Percentiles rank a stretch among this genome's conserved stretches.
Conservation (phyloP, 805 yeast species). For the Cyberlindnera maritima region DNA sequence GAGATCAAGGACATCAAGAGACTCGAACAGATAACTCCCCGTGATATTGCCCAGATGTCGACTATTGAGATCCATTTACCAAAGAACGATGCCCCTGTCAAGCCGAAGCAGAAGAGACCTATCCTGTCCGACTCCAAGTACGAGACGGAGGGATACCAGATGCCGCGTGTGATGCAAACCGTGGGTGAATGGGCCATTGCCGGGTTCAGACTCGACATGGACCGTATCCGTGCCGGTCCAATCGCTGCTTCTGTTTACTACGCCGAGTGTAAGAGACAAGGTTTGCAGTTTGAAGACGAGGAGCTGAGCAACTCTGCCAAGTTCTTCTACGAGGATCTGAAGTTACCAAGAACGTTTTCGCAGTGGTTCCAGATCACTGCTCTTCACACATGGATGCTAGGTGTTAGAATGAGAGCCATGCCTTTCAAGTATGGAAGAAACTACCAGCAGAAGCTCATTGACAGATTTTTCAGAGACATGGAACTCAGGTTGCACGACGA, state of each 20-base stretch:
- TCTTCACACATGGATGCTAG: slow-evolving; percentile 89
- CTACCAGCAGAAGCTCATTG: slow-evolving; percentile 90
- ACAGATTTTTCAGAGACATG: slow-evolving; percentile 85
- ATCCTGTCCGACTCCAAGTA: slow-evolving; percentile 36
- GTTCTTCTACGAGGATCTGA: slow-evolving; percentile 83
- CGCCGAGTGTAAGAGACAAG: slow-evolving; percentile 84
- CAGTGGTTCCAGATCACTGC: slow-evolving; percentile 95
- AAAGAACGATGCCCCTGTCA: slow-evolving; percentile 32
- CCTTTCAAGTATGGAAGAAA: slow-evolving; percentile 85
- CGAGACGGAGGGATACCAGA: slow-evolving; percentile 35
- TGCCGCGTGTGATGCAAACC: slow-evolving; percentile 50
- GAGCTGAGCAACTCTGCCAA: slow-evolving; percentile 68
- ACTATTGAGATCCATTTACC: slow-evolving; percentile 24
- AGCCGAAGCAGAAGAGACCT: slow-evolving; percentile 32
- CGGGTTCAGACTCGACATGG: slow-evolving; percentile 79
- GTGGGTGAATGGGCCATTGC: slow-evolving; percentile 66
- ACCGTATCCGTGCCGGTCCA: slow-evolving; percentile 87
- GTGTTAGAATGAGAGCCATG: slow-evolving; percentile 94
- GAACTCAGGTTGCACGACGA: slow-evolving; percentile 84
- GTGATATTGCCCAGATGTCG: slow-evolving; percentile 27
- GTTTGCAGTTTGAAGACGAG: slow-evolving; percentile 71
- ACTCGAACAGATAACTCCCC: slow-evolving; percentile 19
- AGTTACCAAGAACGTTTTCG: slow-evolving; percentile 82
- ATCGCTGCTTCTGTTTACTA: slow-evolving; percentile 88
- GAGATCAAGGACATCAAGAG: slow-evolving; percentile 12